These are phyloP conservation scores for Eucalyptus erythrocorys DNA, from an alignment of 345 rosid species.

Conservation along the genomic window DNA sequence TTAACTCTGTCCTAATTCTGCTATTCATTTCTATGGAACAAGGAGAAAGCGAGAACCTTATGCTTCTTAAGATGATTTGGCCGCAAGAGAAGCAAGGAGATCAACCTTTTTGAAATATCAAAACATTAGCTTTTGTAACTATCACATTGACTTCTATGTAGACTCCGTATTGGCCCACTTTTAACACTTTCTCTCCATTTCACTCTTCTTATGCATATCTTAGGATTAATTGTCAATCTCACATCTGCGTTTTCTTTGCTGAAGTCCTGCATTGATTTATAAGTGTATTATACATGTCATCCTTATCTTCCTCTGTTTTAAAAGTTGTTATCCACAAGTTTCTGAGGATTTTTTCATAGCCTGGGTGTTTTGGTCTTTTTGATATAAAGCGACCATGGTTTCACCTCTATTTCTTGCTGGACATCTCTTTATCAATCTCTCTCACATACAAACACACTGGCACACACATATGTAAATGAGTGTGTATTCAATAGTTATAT, in stretches of 20 bases:
- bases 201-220: neutral
- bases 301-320: neutral
- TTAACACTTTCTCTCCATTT: neutral
- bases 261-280: accelerated
- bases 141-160: neutral
- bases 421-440: neutral
- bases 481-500: neutral
- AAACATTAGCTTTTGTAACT: neutral
- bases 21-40: neutral
- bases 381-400: neutral
- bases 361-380: neutral
- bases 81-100: neutral
- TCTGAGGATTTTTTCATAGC: neutral
- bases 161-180: neutral
- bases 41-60: neutral
- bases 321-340: neutral
- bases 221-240: neutral
- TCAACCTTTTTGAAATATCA: neutral
- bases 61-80: neutral
- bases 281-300: neutral
- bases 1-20: neutral
- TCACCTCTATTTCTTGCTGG: neutral
- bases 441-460: neutral
- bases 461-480: neutral
- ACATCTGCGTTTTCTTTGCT: neutral